A percentile compares a stretch with the other conserved stretches of the same genome.
Conservation (phyloP, 176 grass and related monocot species). For the Oryza brachyantha region DNA sequence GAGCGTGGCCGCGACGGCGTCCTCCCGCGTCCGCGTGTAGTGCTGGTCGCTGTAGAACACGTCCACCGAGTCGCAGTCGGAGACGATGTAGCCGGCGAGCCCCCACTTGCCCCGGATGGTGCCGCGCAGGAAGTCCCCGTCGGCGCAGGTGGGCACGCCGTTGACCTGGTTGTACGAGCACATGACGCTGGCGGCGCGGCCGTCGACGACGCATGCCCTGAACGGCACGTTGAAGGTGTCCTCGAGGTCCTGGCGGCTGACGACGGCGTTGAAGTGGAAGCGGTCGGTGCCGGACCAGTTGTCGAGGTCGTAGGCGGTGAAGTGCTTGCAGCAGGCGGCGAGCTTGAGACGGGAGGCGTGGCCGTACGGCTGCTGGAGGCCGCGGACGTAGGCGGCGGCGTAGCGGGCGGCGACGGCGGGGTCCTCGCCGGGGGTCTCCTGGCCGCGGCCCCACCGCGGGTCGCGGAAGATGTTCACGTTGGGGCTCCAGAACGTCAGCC, state of each 20-base stretch:
- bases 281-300: constrained; percentile 62
- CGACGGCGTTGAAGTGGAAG: constrained; percentile 83
- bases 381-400: constrained; percentile 64
- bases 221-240: constrained; percentile 92
- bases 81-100: constrained; percentile 73
- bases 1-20: constrained; percentile 71
- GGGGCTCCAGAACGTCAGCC: constrained; percentile 79
- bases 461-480: constrained; percentile 92
- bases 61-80: constrained; percentile 84
- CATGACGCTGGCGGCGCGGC: constrained; percentile 66
- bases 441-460: constrained; percentile 81
- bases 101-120: constrained; percentile 50
- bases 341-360: constrained; percentile 56
- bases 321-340: constrained; percentile 96
- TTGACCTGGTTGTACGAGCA: constrained; percentile 99
- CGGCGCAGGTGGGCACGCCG: constrained; percentile 82
- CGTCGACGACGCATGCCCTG: constrained; percentile 60
- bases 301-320: constrained; percentile 97
- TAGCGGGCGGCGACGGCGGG: constrained; percentile 54
- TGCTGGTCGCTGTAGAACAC: constrained; percentile 78
- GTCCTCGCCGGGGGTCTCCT: constrained; percentile 91
- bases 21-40: constrained; percentile 55
- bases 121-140: constrained; percentile 41
- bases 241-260: constrained; percentile 66
- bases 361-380: constrained; percentile 59